Conservation (phyloP, 257 asterid species). For the Solanum chilense region DNA sequence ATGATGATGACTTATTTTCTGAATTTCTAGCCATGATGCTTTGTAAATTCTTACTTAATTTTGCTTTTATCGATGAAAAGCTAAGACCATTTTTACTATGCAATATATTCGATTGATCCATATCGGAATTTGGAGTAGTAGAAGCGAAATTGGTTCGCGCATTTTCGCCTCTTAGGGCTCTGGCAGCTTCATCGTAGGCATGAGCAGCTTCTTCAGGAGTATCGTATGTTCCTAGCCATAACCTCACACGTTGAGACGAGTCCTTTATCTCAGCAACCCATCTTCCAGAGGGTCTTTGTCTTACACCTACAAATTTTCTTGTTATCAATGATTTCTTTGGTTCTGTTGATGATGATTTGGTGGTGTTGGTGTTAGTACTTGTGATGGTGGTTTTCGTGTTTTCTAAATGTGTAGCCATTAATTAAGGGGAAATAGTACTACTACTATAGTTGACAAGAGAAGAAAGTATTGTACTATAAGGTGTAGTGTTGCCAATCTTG, state of each 20-base stretch:
- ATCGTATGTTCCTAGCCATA: constrained; percentile 90
- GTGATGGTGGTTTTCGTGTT: constrained; percentile 18
- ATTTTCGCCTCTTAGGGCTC: constrained; percentile 78
- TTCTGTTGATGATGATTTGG: constrained; percentile 3
- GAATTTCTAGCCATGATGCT: constrained; percentile 64
- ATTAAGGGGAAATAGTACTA: not conserved
- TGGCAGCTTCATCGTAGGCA: constrained; percentile 83
- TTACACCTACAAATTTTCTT: constrained; percentile 66
- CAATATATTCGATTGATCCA: not conserved
- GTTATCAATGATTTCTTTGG: constrained; percentile 13
- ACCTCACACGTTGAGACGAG: constrained; percentile 63
- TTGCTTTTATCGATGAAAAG: constrained; percentile 66
- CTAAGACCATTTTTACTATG: constrained; percentile 37
- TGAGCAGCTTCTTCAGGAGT: constrained; percentile 87
- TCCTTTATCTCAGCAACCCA: constrained; percentile 97
- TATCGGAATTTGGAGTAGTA: constrained; percentile 1
- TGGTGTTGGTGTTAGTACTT: not conserved
- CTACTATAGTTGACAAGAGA: not conserved
- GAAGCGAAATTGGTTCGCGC: constrained; percentile 62
- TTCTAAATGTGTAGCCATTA: constrained; percentile 40
- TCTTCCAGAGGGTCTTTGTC: constrained; percentile 81
- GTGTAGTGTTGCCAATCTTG: not conserved
- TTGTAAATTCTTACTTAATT: constrained; percentile 70
- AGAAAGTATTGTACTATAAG: not conserved
- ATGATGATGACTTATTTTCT: constrained; percentile 39